phyloP scores from a whole-genome alignment of 202 grass and related monocot species.

The Digitaria exilis region DNA sequence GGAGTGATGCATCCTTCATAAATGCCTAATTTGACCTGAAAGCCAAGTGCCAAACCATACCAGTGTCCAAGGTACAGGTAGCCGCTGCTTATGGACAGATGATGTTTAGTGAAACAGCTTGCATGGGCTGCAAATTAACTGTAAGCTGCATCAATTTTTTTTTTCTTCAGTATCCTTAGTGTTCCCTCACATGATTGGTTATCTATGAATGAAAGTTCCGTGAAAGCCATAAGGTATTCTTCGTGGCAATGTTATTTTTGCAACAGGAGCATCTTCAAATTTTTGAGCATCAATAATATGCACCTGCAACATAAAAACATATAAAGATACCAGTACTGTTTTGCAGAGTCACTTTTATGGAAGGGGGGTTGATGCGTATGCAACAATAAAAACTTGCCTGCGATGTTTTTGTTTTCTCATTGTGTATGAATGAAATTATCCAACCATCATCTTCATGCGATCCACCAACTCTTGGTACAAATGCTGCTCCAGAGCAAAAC shows the following conservation, averaged over 20 bases:
- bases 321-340: neutral
- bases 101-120: too few species aligned
- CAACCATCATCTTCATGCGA: constrained; percentile 62
- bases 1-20: neutral
- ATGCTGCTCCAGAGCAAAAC: constrained; percentile 59
- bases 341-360: neutral
- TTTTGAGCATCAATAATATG: constrained; percentile 54
- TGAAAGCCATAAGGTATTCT: constrained; percentile 68
- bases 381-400: constrained; percentile 32
- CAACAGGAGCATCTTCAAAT: constrained; percentile 46
- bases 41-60: too few species aligned
- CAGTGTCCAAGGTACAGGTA: too few species aligned
- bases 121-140: neutral
- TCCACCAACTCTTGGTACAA: constrained; percentile 60
- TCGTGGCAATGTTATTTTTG: constrained; percentile 49
- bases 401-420: constrained; percentile 49
- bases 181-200: neutral
- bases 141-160: neutral
- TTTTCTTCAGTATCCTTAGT: neutral
- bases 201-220: constrained; percentile 40
- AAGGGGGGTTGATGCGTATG: neutral
- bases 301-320: constrained; percentile 34
- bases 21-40: neutral
- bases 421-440: constrained; percentile 55
- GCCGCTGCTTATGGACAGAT: too few species aligned